Base-by-base conservation (phyloP, 148 eudicot genomes). In the Camellia lanceoleosa region DNA sequence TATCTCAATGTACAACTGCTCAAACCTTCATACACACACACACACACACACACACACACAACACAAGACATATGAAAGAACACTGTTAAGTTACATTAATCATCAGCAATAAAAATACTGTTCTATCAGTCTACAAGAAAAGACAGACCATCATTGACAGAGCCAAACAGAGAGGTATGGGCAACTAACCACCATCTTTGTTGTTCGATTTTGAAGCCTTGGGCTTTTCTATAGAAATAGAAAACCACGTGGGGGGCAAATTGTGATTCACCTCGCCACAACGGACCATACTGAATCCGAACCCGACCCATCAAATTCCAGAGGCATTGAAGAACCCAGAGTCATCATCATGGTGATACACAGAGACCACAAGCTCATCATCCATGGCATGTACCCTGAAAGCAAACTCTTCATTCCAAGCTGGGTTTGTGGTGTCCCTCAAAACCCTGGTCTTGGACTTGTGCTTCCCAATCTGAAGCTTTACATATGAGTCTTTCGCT, bases 371-470 rank as follows among this genome's bases (percentile, higher is more conserved):
- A 60, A 92, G 89, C 56, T 92, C 91, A 56, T 95, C 97, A 5
- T 90, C 87, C 80, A 87, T 66, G 64, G 90, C 93, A 66, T 85
- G 87, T 3, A 92, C 95, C 80, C 88, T 90, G 59, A 93, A 95
- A 0, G 88, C 94, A 84, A 93, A 95, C 83, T 95, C 98, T 83
- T 95, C 98, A 73, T 95, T 94, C 97, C 97, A 95, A 88, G 91
- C 76, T 23, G 94, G 93, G 88, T 88, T 89, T 1, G 81, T 87
- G 30, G 82, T 80, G 68, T 76, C 78, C 76, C 51, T 87, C 46
- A 90, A 83, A 23, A 83, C 83, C 82, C 94, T 79, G 16, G 93
- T 90, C 61, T 87, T 90, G 55, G 95, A 87, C 86, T 92, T 95
- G 77, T 71, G 86, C 63, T 91, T 91, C 1, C 98, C 97, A 47